These are phyloP conservation scores for Yamadazyma pseudoaaseri DNA, from an alignment of 1,139 yeast genomes.

Conservation along the genomic window DNA sequence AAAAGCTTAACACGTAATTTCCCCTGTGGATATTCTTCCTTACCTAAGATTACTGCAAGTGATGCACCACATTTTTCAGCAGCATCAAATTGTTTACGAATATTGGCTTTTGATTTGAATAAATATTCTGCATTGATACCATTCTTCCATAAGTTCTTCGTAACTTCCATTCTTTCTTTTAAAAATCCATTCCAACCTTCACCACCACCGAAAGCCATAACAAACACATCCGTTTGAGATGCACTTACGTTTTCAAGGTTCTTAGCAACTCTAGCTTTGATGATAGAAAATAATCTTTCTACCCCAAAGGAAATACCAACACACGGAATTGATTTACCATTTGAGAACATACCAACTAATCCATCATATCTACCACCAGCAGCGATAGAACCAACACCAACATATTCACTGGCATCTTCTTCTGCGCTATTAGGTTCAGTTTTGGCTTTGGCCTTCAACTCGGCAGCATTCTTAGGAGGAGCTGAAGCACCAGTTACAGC, in stretches of 20 bases:
- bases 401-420: constrained; percentile 94
- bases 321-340: constrained; percentile 92
- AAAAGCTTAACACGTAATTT: constrained; percentile 79
- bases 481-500: constrained; percentile 95
- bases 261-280: constrained; percentile 67
- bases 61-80: constrained; percentile 95
- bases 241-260: constrained; percentile 65
- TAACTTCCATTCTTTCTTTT: constrained; percentile 83
- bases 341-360: constrained; percentile 94
- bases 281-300: constrained; percentile 87
- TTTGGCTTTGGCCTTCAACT: constrained; percentile 54
- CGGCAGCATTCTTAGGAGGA: constrained; percentile 79
- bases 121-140: constrained; percentile 90
- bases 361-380: constrained; percentile 99
- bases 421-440: constrained; percentile 74
- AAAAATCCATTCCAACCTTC: constrained; percentile 92
- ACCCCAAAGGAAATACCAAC: constrained; percentile 97
- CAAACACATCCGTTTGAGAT: constrained; percentile 85
- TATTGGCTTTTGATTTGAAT: constrained; percentile 89
- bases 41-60: constrained; percentile 88
- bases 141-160: constrained; percentile 80
- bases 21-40: constrained; percentile 85
- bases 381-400: constrained; percentile 97
- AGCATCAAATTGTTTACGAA: constrained; percentile 94
- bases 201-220: constrained; percentile 99